A percentile compares a stretch with the other conserved stretches of the same genome.
Evolutionary conservation across 805 yeast genomes (phyloP).

Genomic region (Jamesozyma piceae): DNA sequence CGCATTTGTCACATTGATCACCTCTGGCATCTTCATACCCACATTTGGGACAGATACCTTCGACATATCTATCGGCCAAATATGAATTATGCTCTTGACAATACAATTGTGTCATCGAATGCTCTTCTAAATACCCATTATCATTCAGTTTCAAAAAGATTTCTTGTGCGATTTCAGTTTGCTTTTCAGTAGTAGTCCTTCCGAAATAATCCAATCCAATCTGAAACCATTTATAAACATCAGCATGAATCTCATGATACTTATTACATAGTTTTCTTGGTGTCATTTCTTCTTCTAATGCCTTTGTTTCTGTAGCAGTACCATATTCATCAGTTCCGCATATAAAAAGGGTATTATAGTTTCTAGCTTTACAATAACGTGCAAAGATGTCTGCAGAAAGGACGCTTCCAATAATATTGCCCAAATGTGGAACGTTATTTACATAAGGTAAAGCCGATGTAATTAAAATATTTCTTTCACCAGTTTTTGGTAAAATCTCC

Average conservation of each 20-base stretch:
- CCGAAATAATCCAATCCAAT: slow-evolving; percentile 91
- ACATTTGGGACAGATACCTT: slow-evolving; percentile 94
- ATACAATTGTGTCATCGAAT: slow-evolving; percentile 76
- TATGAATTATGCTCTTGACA: slow-evolving; percentile 84
- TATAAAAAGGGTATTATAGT: slow-evolving; percentile 72
- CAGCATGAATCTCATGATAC: slow-evolving; percentile 73
- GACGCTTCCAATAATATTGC: slow-evolving; percentile 91
- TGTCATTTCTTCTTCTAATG: slow-evolving; percentile 81
- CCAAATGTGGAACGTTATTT: slow-evolving; percentile 94
- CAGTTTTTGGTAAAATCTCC: slow-evolving; percentile 54
- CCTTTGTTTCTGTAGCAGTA: slow-evolving; percentile 97
- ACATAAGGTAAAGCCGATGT: slow-evolving; percentile 96
- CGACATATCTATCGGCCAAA: slow-evolving; percentile 91
- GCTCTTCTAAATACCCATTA: slow-evolving; percentile 75
- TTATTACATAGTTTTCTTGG: slow-evolving; percentile 86
- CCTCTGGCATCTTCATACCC: slow-evolving; percentile 94
- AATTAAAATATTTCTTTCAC: slow-evolving; percentile 70
- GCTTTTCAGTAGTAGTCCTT: slow-evolving; percentile 83
- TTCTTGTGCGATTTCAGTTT: slow-evolving; percentile 91
- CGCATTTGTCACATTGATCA: slow-evolving; percentile 97
- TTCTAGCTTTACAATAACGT: slow-evolving; percentile 79
- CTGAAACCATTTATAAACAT: slow-evolving; percentile 93
- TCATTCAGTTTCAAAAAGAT: slow-evolving; percentile 66
- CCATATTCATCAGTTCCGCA: slow-evolving; percentile 99
- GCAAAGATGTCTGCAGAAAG: slow-evolving; percentile 88